Percentiles rank a stretch among this genome's conserved stretches.
These are phyloP conservation scores for Dysphania ambrosioides DNA, from an alignment of 148 eudicot species.

Conservation along the genomic window DNA sequence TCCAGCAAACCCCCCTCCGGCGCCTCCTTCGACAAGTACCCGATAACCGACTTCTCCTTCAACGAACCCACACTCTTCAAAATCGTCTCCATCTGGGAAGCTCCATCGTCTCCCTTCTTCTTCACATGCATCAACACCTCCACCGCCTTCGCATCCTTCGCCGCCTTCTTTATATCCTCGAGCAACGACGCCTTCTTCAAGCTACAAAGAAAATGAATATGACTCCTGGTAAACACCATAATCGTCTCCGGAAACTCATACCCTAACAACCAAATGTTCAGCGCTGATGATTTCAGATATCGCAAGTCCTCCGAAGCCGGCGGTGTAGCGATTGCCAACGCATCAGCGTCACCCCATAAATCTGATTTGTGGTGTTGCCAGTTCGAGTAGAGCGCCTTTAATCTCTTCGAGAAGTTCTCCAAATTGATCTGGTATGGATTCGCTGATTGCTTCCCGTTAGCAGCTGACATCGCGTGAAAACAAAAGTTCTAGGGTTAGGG, in stretches of 20 bases:
- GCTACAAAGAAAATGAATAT: conserved; percentile 84
- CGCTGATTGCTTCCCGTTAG: too few relatives aligned
- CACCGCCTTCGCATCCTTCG: conserved; percentile 55
- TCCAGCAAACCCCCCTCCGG: conserved; percentile 75
- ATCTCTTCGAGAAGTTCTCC: conserved; percentile 42
- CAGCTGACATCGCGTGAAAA: conserved; percentile 34
- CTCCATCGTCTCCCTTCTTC: conserved; percentile 60
- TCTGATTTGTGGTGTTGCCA: conserved; percentile 57
- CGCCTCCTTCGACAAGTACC: conserved; percentile 63
- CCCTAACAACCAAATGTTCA: conserved; percentile 81
- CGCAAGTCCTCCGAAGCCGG: conserved; percentile 80
- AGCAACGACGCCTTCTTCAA: conserved; percentile 72
- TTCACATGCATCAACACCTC: conserved; percentile 77
- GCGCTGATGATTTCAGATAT: conserved; percentile 78
- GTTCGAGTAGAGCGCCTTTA: conserved; percentile 51
- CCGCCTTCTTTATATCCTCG: conserved; percentile 47
- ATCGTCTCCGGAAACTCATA: conserved; percentile 91
- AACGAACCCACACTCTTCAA: conserved; percentile 34
- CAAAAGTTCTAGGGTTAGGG: conserved; percentile 34
- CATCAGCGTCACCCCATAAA: conserved; percentile 65
- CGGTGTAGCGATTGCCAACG: conserved; percentile 63
- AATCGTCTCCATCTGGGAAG: conserved; percentile 59
- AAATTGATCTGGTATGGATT: conserved; percentile 52
- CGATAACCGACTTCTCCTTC: conserved; percentile 44
- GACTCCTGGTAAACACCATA: conserved; percentile 65